These are phyloP conservation scores for Candida awuae DNA, from an alignment of 805 yeast genomes.

Conservation along the genomic window DNA sequence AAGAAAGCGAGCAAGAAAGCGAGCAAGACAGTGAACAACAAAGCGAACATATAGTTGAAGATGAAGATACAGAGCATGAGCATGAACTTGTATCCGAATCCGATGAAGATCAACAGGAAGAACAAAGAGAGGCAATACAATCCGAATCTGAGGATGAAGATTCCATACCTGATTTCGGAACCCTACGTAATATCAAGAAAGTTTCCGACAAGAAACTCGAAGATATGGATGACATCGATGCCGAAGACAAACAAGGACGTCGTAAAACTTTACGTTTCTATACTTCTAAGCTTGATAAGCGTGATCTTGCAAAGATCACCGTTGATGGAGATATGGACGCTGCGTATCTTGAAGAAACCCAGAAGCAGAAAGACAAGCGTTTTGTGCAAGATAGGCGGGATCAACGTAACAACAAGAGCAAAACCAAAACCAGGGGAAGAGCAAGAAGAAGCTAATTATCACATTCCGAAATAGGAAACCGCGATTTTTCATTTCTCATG, in stretches of 20 bases:
- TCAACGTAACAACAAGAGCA: background rate
- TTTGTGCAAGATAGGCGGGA: background rate
- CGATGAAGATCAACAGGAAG: conserved; percentile 20
- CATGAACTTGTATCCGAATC: conserved; percentile 16
- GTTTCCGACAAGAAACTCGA: conserved; percentile 40
- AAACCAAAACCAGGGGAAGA: background rate
- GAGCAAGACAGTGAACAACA: conserved; percentile 22
- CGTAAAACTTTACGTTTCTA: conserved; percentile 85
- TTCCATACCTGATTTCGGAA: conserved; percentile 24
- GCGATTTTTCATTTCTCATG: background rate
- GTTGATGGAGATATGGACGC: conserved; percentile 9
- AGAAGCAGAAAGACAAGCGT: background rate
- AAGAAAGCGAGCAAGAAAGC: conserved; percentile 22
- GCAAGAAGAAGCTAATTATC: background rate
- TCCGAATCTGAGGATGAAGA: conserved; percentile 32
- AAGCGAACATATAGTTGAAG: conserved; percentile 14
- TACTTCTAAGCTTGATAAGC: conserved; percentile 80
- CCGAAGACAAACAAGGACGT: conserved; percentile 75
- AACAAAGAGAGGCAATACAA: conserved; percentile 19
- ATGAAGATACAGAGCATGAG: conserved; percentile 11
- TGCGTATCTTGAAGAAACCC: conserved; percentile 4
- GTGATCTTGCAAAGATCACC: background rate
- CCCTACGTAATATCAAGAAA: conserved; percentile 39
- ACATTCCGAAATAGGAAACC: background rate
- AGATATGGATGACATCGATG: conserved; percentile 71